Base-by-base conservation (phyloP, 257 asterid species). In the Ocimum tenuiflorum region DNA sequence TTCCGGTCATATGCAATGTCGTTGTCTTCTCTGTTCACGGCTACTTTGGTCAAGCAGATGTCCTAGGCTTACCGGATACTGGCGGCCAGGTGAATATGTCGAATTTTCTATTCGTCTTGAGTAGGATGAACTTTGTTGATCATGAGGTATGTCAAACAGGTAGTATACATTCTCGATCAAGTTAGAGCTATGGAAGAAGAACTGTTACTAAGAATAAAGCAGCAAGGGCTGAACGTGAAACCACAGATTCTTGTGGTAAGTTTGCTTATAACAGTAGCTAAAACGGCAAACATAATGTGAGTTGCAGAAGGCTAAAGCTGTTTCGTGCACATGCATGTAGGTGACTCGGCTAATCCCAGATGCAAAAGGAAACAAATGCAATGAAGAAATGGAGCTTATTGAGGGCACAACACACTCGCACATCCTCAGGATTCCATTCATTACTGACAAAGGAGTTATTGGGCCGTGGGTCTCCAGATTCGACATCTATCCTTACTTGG, bases 101-200 rank as follows among this genome's bases (percentile, higher is more conserved):
- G 45, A 4, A 3, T 66, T 50, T 50, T 45, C 6, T 13, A 24
- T 45, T 18, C 11, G 6, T 46, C n/a, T 23, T 11, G 18, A 51
- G 43, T 29, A 60, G 24, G 50, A 49, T 23, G 20, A 36, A 49
- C 11, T 46, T 17, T 46, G 19, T 41, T 48, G 49, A 59, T 51
- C 58, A 58, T 13, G 41, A 31, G 33, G 36, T 62, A 65, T 73
- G 70, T 17, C 36, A 57, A 67, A 45, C 74, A 88, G 94, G 94
- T 89, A 73, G 96, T 87, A 70, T 87, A 89, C 83, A 83, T 89
- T 79, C 82, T 89, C 67, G 96, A 89, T 79, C 95, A 89, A 87
- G 95, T 85, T 24, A 82, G 73, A 71, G 96, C 95, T 18, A 72
- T 87, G 67, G 96, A 89, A 74, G 88, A 87, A 67, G 96, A 89